Evolutionary conservation across 768 basidiomycete genomes (phyloP), one percentile per base, ranked within the genome.

Genomic region (Lanmaoa pseudosensibilis): DNA sequence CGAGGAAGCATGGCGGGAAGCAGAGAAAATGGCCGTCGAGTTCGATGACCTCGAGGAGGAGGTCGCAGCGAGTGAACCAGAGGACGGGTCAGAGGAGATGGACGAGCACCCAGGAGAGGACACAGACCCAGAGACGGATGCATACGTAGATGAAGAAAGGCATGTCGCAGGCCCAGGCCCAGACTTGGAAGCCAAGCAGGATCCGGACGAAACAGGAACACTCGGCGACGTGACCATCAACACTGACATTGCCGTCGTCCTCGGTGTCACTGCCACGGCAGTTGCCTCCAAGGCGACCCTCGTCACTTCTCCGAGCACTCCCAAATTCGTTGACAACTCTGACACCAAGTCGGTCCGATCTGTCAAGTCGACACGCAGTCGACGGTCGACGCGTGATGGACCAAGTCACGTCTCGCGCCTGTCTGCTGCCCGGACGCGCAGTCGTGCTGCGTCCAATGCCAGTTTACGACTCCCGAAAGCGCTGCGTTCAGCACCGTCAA

Each of bases 1-100:
- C 23, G 83, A 87, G 46, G 91, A 92, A 51, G 91, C 90, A 0
- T 92, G 91, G 91, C 79, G 78, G 46, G 84, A 86, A 56, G 91
- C 89, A 3, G 86, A 90, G 62, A 82, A 80, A 40, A 75, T 91
- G 61, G 91, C 90, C 1, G 69, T 75, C 50, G 87, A 91, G 66
- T 79, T 91, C 64, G 89, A 92, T 66, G 83, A 83, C 41, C 68
- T 83, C 49, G 83, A 86, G 51, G 70, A 57, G 4, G 67, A 60
- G 16, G 60, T 63, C 23, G 58, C 67, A 25, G 73, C 64, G 23
- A 65, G 55, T 19, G 68, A 60, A 12, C 43, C 46, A 7, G 64
- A 59, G 11, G 61, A 38, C 4, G 59, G 5, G 2, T 55, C 57
- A 5, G 60, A 19, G 4, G 8, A 4, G 10, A 13, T 23, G 6